phyloP scores from a whole-genome alignment of 2,329 filamentous ascomycete genomes.

The Aspergillus jensenii region DNA sequence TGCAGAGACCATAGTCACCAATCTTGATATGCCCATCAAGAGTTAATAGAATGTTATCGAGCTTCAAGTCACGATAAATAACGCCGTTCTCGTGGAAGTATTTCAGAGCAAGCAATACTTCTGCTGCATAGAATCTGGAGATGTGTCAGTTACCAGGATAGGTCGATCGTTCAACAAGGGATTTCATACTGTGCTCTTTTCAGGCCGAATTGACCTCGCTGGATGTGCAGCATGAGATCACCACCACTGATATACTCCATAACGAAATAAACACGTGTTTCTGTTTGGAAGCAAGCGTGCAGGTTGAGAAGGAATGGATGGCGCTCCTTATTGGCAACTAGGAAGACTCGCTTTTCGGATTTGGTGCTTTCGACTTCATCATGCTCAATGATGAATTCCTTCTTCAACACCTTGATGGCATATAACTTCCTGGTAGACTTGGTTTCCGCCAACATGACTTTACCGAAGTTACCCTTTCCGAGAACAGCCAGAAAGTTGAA shows the following conservation, averaged over 20 bases:
- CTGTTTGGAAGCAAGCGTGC: slow-evolving; percentile 98
- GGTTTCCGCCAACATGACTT: slow-evolving; percentile 98
- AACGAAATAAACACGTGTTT: slow-evolving; percentile 97
- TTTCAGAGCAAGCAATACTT: slow-evolving; percentile 94
- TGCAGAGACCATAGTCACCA: slow-evolving; percentile 97
- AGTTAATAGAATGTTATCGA: slow-evolving; percentile 88
- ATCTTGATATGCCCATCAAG: slow-evolving; percentile 98
- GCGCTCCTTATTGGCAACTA: slow-evolving; percentile 94
- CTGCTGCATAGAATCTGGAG: slow-evolving; percentile 82
- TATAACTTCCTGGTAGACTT: slow-evolving; percentile 90
- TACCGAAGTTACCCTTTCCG: slow-evolving; percentile 98
- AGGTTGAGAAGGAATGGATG: slow-evolving; percentile 94
- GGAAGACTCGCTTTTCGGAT: slow-evolving; percentile 95
- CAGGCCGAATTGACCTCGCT: slow-evolving; percentile 90
- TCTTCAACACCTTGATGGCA: slow-evolving; percentile 98
- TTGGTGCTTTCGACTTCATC: slow-evolving; percentile 98
- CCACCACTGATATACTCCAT: slow-evolving; percentile 99
- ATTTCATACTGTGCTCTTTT: slow-evolving; percentile 85
- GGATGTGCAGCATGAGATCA: slow-evolving; percentile 98
- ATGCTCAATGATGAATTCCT: slow-evolving; percentile 99
- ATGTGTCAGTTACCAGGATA: not conserved
- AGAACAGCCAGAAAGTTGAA: slow-evolving; percentile 99
- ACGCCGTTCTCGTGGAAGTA: slow-evolving; percentile 99
- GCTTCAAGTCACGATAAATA: slow-evolving; percentile 83
- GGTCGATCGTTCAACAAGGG: not conserved